Evolutionary conservation across 352 stramenopile genomes (phyloP).

Genomic region (Stephanocyclus meneghinianus): DNA sequence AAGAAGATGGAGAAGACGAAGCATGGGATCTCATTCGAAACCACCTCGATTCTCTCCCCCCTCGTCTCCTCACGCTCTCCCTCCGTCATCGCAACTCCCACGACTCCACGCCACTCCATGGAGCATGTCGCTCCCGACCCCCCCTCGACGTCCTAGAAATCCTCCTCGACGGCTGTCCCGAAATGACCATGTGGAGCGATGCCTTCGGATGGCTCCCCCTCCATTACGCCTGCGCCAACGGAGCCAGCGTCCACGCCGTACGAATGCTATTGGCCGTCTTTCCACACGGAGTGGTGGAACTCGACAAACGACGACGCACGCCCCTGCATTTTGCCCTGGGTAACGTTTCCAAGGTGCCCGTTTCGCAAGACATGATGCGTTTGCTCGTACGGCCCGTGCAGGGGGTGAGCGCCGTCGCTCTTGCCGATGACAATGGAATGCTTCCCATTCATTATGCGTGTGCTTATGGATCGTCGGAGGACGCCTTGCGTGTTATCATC

Average conservation of each 20-base stretch:
- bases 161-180: slow-evolving; percentile 50
- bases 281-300: slow-evolving; percentile 52
- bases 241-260: slow-evolving; percentile 50
- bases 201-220: slow-evolving; percentile 75
- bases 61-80: slow-evolving; percentile 61
- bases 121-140: slow-evolving; percentile 60
- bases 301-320: slow-evolving; percentile 62
- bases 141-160: slow-evolving; percentile 64
- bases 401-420: slow-evolving; percentile 13
- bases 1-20: not conserved
- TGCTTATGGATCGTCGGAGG: slow-evolving; percentile 66
- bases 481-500: slow-evolving; percentile 60
- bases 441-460: slow-evolving; percentile 77
- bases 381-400: slow-evolving; percentile 57
- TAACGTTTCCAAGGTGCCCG: slow-evolving; percentile 22
- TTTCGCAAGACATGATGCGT: slow-evolving; percentile 37
- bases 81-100: slow-evolving; percentile 39
- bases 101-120: slow-evolving; percentile 67
- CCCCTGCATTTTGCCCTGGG: slow-evolving; percentile 76
- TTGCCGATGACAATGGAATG: slow-evolving; percentile 12
- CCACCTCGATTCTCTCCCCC: slow-evolving; percentile 21
- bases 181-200: slow-evolving; percentile 57
- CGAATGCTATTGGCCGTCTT: slow-evolving; percentile 50
- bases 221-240: slow-evolving; percentile 75
- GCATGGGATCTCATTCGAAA: not conserved